Conservation (phyloP, 2,329 filamentous ascomycete species). For the Moelleriella libera region DNA sequence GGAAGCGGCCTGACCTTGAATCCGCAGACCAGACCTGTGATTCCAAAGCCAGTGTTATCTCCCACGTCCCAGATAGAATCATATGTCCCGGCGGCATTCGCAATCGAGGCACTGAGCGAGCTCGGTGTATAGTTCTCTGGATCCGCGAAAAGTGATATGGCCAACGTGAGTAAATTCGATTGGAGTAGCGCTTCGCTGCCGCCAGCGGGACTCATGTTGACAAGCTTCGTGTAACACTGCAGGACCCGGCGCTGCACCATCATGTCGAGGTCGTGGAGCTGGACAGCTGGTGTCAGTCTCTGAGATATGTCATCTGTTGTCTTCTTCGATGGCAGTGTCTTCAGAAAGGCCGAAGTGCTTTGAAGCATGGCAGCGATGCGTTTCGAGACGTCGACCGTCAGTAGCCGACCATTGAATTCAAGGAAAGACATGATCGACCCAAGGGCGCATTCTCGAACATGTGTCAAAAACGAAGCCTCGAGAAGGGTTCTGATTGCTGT, state of each 20-base stretch:
- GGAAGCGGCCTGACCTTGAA: constrained; percentile 59
- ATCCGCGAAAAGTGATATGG: constrained; percentile 84
- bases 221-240: constrained; percentile 86
- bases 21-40: constrained; percentile 71
- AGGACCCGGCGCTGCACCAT: constrained; percentile 89
- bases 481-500: constrained; percentile 69
- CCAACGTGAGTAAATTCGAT: constrained; percentile 79
- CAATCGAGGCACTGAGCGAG: constrained; percentile 81
- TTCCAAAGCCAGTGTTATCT: constrained; percentile 89
- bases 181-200: constrained; percentile 78
- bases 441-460: constrained; percentile 87
- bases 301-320: constrained; percentile 77
- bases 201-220: constrained; percentile 74
- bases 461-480: constrained; percentile 83
- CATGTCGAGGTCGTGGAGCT: constrained; percentile 77
- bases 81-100: constrained; percentile 76
- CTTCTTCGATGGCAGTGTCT: constrained; percentile 69
- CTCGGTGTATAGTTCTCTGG: constrained; percentile 77
- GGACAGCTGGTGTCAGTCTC: constrained; percentile 68
- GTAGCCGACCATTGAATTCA: constrained; percentile 78
- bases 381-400: constrained; percentile 90
- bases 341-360: constrained; percentile 83
- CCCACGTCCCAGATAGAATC: constrained; percentile 91
- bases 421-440: constrained; percentile 86
- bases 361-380: constrained; percentile 89